These are phyloP conservation scores for Penicillium aurantiogriseum DNA, from an alignment of 2,329 filamentous ascomycete species.

Conservation along the genomic window DNA sequence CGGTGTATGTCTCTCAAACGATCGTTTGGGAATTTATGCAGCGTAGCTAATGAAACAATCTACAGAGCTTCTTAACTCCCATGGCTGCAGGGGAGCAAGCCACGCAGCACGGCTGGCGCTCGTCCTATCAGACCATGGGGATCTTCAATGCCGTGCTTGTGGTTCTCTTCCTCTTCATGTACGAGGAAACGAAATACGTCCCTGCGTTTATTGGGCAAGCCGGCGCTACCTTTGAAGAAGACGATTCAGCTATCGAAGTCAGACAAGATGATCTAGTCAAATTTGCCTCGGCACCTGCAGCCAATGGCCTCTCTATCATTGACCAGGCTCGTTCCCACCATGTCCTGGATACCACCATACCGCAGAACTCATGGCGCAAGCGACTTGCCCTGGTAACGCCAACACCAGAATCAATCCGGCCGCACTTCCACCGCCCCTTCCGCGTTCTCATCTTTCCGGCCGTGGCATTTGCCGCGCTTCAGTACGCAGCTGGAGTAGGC, in stretches of 20 bases:
- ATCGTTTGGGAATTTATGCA: neutral
- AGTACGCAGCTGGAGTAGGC: slow-evolving; percentile 42
- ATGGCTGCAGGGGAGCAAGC: slow-evolving; percentile 38
- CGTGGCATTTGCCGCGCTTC: slow-evolving; percentile 41
- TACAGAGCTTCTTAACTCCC: slow-evolving; percentile 33
- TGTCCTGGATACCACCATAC: slow-evolving; percentile 29
- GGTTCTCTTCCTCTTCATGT: slow-evolving; percentile 34
- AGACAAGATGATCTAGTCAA: neutral
- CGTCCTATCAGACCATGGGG: slow-evolving; percentile 36
- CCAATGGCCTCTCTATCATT: slow-evolving; percentile 5
- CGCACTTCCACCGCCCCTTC: slow-evolving; percentile 34
- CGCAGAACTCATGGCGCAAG: slow-evolving; percentile 27
- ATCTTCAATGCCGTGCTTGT: slow-evolving; percentile 33
- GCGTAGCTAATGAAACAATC: neutral
- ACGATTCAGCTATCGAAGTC: neutral
- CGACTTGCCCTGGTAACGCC: slow-evolving; percentile 27
- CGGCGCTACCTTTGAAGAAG: neutral
- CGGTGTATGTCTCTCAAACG: slow-evolving; percentile 31
- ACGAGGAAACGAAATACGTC: slow-evolving; percentile 41
- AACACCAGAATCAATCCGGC: slow-evolving; percentile 29
- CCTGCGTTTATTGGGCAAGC: slow-evolving; percentile 14
- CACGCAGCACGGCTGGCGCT: slow-evolving; percentile 36
- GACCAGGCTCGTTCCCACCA: slow-evolving; percentile 12
- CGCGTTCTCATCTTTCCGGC: slow-evolving; percentile 39
- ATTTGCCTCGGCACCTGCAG: slow-evolving; percentile 11